Conservation (phyloP, 2,329 filamentous ascomycete species). For the Monosporascus sp. region DNA sequence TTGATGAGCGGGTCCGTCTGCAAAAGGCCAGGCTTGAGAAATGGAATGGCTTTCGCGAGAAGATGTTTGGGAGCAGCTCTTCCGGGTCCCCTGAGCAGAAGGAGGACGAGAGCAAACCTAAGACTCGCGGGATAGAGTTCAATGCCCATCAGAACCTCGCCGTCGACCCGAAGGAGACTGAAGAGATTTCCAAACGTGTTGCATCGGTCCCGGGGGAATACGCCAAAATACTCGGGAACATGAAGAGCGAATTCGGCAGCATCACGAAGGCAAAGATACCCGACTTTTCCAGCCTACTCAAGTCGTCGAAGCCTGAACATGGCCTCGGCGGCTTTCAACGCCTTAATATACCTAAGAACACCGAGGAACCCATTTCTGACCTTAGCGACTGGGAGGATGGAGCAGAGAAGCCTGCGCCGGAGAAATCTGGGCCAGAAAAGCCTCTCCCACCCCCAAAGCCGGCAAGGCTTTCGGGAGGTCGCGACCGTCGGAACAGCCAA, state of each 20-base stretch:
- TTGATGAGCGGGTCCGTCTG: slow-evolving; percentile 61
- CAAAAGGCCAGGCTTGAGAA: slow-evolving; percentile 64
- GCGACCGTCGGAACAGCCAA: not conserved
- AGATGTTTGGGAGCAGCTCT: slow-evolving; percentile 34
- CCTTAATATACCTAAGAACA: slow-evolving; percentile 1
- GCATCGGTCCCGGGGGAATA: slow-evolving; percentile 36
- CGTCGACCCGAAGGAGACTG: slow-evolving; percentile 29
- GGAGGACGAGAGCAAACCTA: slow-evolving; percentile 21
- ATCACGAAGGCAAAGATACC: slow-evolving; percentile 23
- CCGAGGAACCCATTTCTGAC: slow-evolving; percentile 37
- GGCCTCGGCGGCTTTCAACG: slow-evolving; percentile 3
- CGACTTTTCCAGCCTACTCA: slow-evolving; percentile 21
- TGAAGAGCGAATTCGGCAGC: slow-evolving; percentile 35
- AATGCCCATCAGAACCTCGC: slow-evolving; percentile 44
- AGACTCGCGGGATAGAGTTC: slow-evolving; percentile 49
- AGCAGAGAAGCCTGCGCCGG: slow-evolving; percentile 5
- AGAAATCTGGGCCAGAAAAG: slow-evolving; percentile 4
- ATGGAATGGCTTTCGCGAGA: slow-evolving; percentile 65
- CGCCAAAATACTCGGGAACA: slow-evolving; percentile 31
- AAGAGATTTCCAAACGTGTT: slow-evolving; percentile 5
- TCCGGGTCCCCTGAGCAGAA: slow-evolving; percentile 17
- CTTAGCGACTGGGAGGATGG: slow-evolving; percentile 51
- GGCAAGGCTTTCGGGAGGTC: slow-evolving; percentile 1
- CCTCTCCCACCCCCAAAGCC: slow-evolving; percentile 7
- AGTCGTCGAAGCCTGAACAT: slow-evolving; percentile 8